Conservation (phyloP, 257 asterid genomes). For the Coffea canephora region DNA sequence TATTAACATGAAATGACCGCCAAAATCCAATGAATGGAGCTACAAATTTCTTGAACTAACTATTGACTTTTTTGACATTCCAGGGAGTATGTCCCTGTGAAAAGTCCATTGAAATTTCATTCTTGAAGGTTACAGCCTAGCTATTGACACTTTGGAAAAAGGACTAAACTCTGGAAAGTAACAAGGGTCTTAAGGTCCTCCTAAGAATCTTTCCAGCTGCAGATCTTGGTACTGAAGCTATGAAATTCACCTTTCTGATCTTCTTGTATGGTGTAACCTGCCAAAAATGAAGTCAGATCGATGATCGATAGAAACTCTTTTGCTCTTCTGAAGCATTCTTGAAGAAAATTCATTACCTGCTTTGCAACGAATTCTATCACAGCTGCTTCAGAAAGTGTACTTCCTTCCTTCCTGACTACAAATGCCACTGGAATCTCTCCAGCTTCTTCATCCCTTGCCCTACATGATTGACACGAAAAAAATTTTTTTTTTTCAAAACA, state of each 20-base stretch:
- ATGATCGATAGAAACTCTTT: not conserved
- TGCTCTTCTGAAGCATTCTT: not conserved
- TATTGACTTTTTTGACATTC: not conserved
- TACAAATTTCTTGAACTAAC: not conserved
- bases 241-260: slow-evolving; percentile 61
- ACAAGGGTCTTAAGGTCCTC: slow-evolving; percentile 40
- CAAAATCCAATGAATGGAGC: not conserved
- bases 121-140: not conserved
- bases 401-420: slow-evolving; percentile 55
- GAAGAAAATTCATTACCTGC: slow-evolving; percentile 41
- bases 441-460: slow-evolving; percentile 65
- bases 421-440: slow-evolving; percentile 93
- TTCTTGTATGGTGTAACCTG: slow-evolving; percentile 91
- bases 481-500: no score
- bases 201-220: slow-evolving; percentile 70
- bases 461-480: slow-evolving; percentile 20
- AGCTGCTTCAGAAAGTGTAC: slow-evolving; percentile 43
- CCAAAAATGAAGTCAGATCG: not conserved
- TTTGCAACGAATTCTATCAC: slow-evolving; percentile 59
- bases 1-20: not conserved
- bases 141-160: not conserved
- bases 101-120: not conserved
- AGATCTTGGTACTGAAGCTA: slow-evolving; percentile 51
- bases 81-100: not conserved
- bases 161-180: slow-evolving; percentile 53